Percentiles rank a stretch among this genome's conserved stretches.
Evolutionary conservation across 1,139 yeast species (phyloP).

Genomic region (Sugiyamaella castrensis): DNA sequence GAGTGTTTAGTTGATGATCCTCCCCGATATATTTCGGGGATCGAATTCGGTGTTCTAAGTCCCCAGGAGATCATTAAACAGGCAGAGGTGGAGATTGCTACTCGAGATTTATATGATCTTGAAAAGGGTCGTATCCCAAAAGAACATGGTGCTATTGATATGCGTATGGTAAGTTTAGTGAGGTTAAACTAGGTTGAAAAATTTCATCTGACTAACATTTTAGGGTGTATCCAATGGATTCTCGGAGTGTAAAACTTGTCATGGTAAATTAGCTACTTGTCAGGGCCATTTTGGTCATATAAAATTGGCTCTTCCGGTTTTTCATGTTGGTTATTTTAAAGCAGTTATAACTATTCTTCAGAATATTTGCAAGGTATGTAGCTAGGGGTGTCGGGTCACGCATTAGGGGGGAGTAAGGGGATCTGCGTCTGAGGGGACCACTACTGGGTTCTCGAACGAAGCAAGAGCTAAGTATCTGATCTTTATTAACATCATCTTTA

Average conservation of each 20-base stretch:
- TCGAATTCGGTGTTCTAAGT: slow-evolving; percentile 88
- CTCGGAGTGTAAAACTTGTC: slow-evolving; percentile 85
- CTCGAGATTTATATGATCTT: slow-evolving; percentile 87
- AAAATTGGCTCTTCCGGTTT: slow-evolving; percentile 88
- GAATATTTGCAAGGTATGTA: slow-evolving; percentile 63
- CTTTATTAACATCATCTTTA: slow-evolving; percentile 1
- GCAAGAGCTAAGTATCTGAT: too few relatives aligned
- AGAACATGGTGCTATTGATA: slow-evolving; percentile 82
- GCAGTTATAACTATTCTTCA: slow-evolving; percentile 86
- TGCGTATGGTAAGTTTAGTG: slow-evolving; percentile 54
- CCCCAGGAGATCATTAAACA: slow-evolving; percentile 90
- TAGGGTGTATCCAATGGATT: slow-evolving; percentile 83
- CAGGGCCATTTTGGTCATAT: slow-evolving; percentile 99
- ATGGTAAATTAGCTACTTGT: slow-evolving; percentile 88
- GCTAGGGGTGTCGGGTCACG: too few relatives aligned
- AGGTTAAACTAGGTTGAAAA: not conserved
- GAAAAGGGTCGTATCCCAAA: slow-evolving; percentile 82
- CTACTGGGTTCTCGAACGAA: too few relatives aligned
- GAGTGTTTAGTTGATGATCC: slow-evolving; percentile 76
- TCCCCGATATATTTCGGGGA: slow-evolving; percentile 86
- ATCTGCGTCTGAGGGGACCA: too few relatives aligned
- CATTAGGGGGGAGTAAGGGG: too few relatives aligned
- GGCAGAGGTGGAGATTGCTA: slow-evolving; percentile 89
- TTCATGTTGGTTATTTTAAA: slow-evolving; percentile 96
- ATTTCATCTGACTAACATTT: not conserved